phyloP scores from a whole-genome alignment of 1,284 basidiomycete genomes.

The Cryptococcus sp. region DNA sequence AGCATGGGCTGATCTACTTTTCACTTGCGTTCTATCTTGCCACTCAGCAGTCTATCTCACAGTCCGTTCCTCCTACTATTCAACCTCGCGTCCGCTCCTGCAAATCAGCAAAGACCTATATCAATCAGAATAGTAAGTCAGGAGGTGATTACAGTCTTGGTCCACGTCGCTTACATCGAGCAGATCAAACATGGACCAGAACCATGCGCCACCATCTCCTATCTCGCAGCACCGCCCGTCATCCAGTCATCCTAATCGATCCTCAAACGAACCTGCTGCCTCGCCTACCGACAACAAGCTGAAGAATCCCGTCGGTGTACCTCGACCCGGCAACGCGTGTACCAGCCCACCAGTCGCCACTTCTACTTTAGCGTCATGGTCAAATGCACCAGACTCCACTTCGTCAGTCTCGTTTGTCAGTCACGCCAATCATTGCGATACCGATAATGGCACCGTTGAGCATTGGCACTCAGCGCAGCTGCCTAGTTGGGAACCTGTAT shows the following conservation, averaged over 20 bases:
- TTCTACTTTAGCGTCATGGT: constrained; percentile 15
- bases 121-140: no score
- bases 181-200: constrained; percentile 24
- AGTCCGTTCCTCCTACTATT: no score
- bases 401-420: constrained; percentile 1
- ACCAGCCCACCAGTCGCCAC: constrained; percentile 17
- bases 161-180: no score
- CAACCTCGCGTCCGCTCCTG: no score
- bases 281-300: constrained; percentile 13
- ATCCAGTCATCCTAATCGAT: constrained; percentile 14
- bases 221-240: constrained; percentile 14
- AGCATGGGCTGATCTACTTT: no score
- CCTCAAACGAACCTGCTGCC: constrained; percentile 1
- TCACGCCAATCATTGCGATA: constrained; percentile 4
- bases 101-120: no score
- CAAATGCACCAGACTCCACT: constrained; percentile 8
- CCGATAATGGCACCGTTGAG: constrained; percentile 11
- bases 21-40: no score
- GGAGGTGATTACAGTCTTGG: no score
- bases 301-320: constrained; percentile 12
- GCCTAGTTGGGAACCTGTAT: constrained; percentile 3
- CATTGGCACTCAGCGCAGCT: constrained; percentile 5
- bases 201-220: constrained; percentile 23
- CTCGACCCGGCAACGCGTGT: constrained; percentile 10
- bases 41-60: no score